Conservation (phyloP, 2,329 filamentous ascomycete species). For the Mycosphaerella arachidis region DNA sequence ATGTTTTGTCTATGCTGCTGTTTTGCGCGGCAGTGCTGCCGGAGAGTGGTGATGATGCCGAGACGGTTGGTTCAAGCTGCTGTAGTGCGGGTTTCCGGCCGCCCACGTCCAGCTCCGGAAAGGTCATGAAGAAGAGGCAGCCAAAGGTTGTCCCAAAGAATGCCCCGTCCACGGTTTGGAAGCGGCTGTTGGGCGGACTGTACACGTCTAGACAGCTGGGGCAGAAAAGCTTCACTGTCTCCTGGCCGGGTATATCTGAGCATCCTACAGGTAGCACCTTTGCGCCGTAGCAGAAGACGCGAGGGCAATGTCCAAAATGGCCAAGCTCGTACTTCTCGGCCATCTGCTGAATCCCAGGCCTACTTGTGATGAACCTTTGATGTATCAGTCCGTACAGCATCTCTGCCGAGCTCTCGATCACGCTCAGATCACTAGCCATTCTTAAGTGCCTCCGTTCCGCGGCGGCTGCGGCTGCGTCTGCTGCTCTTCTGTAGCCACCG, state of each 20-base stretch:
- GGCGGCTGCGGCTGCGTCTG: conserved; percentile 33
- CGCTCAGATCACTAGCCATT: conserved; percentile 85
- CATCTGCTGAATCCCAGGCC: conserved; percentile 97
- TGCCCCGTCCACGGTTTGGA: conserved; percentile 94
- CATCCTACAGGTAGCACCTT: conserved; percentile 89
- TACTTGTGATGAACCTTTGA: conserved; percentile 95
- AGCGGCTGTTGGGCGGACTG: conserved; percentile 92
- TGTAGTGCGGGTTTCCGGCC: conserved; percentile 24
- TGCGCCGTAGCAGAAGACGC: conserved; percentile 84
- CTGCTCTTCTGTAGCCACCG: conserved; percentile 27
- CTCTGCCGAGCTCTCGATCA: conserved; percentile 97
- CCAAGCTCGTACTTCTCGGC: conserved; percentile 97
- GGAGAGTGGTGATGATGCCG: conserved; percentile 14
- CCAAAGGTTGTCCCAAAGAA: conserved; percentile 98
- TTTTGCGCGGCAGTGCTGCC: conserved; percentile 7
- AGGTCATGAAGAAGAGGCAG: conserved; percentile 95
- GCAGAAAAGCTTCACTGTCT: conserved; percentile 98
- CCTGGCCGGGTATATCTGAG: conserved; percentile 90
- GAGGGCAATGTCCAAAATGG: conserved; percentile 93
- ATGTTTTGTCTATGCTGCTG: conserved; percentile 18
- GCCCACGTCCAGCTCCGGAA: conserved; percentile 85
- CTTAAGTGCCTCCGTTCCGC: conserved; percentile 73
- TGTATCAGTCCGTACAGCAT: conserved; percentile 97
- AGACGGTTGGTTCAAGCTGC: conserved; percentile 8
- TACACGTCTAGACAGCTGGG: conserved; percentile 96